Conservation (phyloP, 768 basidiomycete species). For the Pulveroboletus sp. region DNA sequence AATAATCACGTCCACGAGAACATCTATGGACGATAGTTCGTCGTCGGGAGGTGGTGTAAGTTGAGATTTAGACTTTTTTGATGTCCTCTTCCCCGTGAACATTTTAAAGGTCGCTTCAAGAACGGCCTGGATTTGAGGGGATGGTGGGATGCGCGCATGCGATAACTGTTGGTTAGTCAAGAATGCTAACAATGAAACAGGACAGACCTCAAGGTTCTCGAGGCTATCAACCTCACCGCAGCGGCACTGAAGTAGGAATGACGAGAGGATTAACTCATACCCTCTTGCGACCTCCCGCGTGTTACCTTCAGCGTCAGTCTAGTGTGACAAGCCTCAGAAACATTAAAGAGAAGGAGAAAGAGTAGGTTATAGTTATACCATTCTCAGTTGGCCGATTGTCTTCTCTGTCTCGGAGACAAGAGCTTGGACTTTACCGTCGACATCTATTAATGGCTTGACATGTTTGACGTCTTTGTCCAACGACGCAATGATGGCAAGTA, state of each 20-base stretch:
- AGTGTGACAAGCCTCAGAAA: no score
- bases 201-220: conserved; percentile 58
- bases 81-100: conserved; percentile 37
- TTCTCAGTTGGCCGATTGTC: conserved; percentile 37
- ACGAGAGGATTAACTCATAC: conserved; percentile 63
- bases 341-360: not conserved
- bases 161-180: not conserved
- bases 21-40: conserved; percentile 64
- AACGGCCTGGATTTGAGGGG: conserved; percentile 43
- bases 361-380: conserved; percentile 37
- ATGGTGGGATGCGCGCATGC: no score
- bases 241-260: conserved; percentile 67
- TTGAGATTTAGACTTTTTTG: conserved; percentile 32
- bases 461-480: conserved; percentile 71
- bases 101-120: conserved; percentile 55
- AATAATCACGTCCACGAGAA: conserved; percentile 86
- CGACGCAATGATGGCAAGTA: conserved; percentile 48
- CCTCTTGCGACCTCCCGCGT: conserved; percentile 46
- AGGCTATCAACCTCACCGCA: conserved; percentile 58
- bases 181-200: not conserved
- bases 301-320: conserved; percentile 12
- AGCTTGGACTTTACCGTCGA: conserved; percentile 51
- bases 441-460: conserved; percentile 44
- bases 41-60: conserved; percentile 9
- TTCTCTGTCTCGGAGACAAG: conserved; percentile 44